Percentiles rank a stretch among this genome's conserved stretches.
Evolutionary conservation across 176 grass and related monocot species (phyloP).

Genomic region (Oryza australiensis): DNA sequence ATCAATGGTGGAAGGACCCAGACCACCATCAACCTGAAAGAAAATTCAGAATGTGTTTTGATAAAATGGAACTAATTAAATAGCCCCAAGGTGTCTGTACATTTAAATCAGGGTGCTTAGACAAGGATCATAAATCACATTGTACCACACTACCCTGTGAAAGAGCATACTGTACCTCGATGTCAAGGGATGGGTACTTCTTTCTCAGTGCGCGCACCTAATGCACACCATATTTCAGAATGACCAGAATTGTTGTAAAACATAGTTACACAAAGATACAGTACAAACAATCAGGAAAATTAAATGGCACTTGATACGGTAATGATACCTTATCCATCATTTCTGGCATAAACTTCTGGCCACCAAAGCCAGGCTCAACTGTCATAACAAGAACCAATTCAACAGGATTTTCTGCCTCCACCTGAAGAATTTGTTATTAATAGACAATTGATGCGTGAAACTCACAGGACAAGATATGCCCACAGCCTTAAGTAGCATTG

Average conservation of each 20-base stretch:
- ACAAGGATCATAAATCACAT: background rate
- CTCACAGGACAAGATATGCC: background rate
- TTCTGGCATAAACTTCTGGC: conserved; percentile 96
- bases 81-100: too few relatives aligned
- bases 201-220: conserved; percentile 83
- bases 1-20: conserved; percentile 90
- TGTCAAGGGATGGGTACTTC: conserved; percentile 77
- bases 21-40: conserved; percentile 80
- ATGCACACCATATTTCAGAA: conserved; percentile 1
- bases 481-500: background rate
- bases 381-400: conserved; percentile 98
- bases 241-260: background rate
- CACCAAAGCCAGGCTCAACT: conserved; percentile 97
- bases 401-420: conserved; percentile 86
- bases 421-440: conserved; percentile 42
- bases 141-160: background rate
- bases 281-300: background rate
- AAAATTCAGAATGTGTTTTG: background rate
- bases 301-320: background rate
- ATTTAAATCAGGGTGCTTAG: background rate
- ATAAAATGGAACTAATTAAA: background rate
- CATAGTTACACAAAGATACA: background rate
- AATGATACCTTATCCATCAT: conserved; percentile 91
- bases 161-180: conserved; percentile 49
- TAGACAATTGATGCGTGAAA: background rate